These are phyloP conservation scores for Scenedesmus sp. DNA, from an alignment of 163 green algal genomes.

Conservation along the genomic window DNA sequence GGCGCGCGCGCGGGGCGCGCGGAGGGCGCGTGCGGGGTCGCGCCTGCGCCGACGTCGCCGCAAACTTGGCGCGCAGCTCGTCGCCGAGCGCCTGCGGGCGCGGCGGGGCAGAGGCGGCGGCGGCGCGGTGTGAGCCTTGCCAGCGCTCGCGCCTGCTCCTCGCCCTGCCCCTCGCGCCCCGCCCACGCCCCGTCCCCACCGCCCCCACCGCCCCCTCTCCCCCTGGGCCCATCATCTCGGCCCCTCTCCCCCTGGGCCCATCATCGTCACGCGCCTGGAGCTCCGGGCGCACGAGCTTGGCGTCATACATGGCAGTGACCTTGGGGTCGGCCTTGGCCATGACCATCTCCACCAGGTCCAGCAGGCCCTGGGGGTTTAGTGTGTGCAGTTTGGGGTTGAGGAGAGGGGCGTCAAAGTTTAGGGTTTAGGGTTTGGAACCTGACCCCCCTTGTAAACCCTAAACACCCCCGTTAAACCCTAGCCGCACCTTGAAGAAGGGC, in stretches of 20 bases:
- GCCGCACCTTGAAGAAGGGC: slow-evolving; percentile 98
- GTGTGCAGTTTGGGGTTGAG: not conserved
- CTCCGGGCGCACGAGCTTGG: slow-evolving; percentile 69
- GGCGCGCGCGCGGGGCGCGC: not conserved
- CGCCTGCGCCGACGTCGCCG: slow-evolving; percentile 30
- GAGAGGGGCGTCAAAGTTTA: not conserved
- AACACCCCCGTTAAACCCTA: too few relatives aligned
- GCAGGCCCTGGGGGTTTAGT: too few relatives aligned
- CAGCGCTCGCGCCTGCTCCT: not conserved
- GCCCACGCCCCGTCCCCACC: too few relatives aligned
- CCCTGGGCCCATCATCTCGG: too few relatives aligned
- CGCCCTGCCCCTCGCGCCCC: too few relatives aligned
- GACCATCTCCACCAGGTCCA: slow-evolving; percentile 99
- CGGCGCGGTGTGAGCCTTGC: not conserved
- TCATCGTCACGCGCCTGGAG: slow-evolving; percentile 49
- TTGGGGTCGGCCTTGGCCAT: slow-evolving; percentile 89
- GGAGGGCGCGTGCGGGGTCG: not conserved
- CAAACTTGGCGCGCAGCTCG: slow-evolving; percentile 66
- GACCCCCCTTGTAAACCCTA: not conserved
- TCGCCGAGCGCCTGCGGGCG: slow-evolving; percentile 69
- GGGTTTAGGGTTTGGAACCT: not conserved
- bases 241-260: too few relatives aligned
- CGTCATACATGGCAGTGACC: slow-evolving; percentile 84
- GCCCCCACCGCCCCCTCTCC: too few relatives aligned
- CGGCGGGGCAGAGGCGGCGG: not conserved